A percentile compares a stretch with the other conserved stretches of the same genome.
These are phyloP conservation scores for Fraxinus dipetala DNA, from an alignment of 305 asterid genomes.

Conservation along the genomic window DNA sequence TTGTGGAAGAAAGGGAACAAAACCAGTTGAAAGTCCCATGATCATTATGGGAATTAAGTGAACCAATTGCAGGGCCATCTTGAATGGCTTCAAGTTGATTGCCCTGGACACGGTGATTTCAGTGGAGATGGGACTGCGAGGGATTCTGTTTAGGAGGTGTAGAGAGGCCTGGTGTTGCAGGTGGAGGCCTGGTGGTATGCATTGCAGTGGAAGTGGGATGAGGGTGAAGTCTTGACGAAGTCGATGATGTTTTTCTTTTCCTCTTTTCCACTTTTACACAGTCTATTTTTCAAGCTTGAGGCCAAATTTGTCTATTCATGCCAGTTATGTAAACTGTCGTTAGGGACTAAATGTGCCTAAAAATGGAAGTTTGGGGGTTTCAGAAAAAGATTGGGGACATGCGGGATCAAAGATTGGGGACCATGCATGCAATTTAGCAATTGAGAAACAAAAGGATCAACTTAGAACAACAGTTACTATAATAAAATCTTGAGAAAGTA, in stretches of 20 bases:
- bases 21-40: background rate
- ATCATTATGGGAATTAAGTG: background rate
- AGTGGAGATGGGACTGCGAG: background rate
- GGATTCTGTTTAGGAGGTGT: background rate
- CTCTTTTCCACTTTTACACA: background rate
- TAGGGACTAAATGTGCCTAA: background rate
- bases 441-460: background rate
- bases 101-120: background rate
- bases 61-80: background rate
- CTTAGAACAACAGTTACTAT: background rate
- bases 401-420: background rate
- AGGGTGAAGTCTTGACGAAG: background rate
- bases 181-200: background rate
- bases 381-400: background rate
- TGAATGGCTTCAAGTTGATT: background rate
- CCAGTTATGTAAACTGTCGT: background rate
- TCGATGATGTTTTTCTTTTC: background rate
- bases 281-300: background rate
- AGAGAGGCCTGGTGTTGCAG: background rate
- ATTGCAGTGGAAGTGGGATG: background rate
- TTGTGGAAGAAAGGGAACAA: background rate
- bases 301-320: background rate
- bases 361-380: background rate
- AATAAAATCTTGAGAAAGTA: background rate
- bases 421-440: background rate